phyloP scores from a whole-genome alignment of 2,329 filamentous ascomycete species.

The Diaporthe sp. region DNA sequence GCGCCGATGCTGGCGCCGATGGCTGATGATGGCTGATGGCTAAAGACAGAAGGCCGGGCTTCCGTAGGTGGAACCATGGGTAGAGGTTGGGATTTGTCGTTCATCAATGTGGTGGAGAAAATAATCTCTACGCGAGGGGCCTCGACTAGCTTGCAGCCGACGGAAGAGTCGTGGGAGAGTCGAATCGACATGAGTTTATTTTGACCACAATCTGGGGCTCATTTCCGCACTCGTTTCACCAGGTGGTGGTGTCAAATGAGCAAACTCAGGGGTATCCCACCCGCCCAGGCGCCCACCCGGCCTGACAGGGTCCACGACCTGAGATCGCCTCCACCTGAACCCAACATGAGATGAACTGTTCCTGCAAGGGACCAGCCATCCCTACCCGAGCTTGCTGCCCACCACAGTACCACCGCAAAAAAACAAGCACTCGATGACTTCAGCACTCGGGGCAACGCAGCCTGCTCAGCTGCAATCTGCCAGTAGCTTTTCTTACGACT shows the following conservation, averaged over 20 bases:
- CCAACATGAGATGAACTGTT: slow-evolving; percentile 35
- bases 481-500: background rate
- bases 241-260: slow-evolving; percentile 32
- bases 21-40: background rate
- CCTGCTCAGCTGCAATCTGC: slow-evolving; percentile 20
- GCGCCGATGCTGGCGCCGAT: slow-evolving; percentile 1
- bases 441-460: background rate
- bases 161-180: slow-evolving; percentile 7
- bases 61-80: slow-evolving; percentile 5
- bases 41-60: background rate
- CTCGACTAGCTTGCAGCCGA: slow-evolving; percentile 15
- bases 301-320: slow-evolving; percentile 23
- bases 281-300: slow-evolving; percentile 11
- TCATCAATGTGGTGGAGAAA: slow-evolving; percentile 7
- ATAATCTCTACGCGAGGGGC: slow-evolving; percentile 24
- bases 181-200: slow-evolving; percentile 30
- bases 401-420: background rate
- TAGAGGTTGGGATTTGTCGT: slow-evolving; percentile 19
- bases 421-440: slow-evolving; percentile 26
- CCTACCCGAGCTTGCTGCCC: background rate
- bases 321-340: slow-evolving; percentile 11
- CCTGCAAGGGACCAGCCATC: slow-evolving; percentile 33
- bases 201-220: slow-evolving; percentile 27
- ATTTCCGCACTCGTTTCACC: slow-evolving; percentile 32
- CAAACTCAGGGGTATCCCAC: slow-evolving; percentile 32